Evolutionary conservation across 768 basidiomycete species (phyloP), one percentile per base, ranked within the genome.

Genomic region (Hypholoma fasciculare): DNA sequence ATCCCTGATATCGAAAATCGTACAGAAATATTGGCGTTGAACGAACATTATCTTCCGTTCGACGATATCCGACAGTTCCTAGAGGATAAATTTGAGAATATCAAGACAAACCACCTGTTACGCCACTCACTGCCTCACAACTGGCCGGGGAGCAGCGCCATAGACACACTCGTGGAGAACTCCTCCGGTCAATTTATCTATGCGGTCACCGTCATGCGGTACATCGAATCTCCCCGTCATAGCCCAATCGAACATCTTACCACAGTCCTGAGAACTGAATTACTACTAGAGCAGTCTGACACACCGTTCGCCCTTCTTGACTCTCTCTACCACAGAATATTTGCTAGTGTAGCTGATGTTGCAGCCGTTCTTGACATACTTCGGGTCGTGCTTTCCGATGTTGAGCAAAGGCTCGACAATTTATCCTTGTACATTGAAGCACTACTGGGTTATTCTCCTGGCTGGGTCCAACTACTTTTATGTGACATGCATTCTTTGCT

Each of bases 11-110:
- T 37, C 49, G 14, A n/a, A 7, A 11, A n/a, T 13, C 3, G 34
- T 52, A 12, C 27, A 48, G 1, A 16, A 26, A 17, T 37, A 17
- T 8, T 62, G 2, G 42, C 44, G 8, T 36, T 62, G 5, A 57
- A 62, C 11, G 30, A 58, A 4, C 49, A 14, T 2, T 59, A 58
- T 23, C 27, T 17, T 13, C 60, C 60, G 1, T 44, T 56, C 3
- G 27, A 56, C 12, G 61, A 58, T 34, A 56, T 62, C 7, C 37
- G 34, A 9, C 27, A 38, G 0, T 62, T 37, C 36, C 46, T 62
- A n/a, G 6, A 17, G 4, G 49, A 53, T 13, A 30, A n/a, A 3
- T 62, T 62, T 19, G 1, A 9, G 6, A 9, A 34, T 6, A 8
- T 26, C 3, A n/a, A 46, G 6, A 58, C 58, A 27, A 7, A 37